Base-by-base conservation (phyloP, 2,329 filamentous ascomycete species). In the Tolypocladium amazonense region DNA sequence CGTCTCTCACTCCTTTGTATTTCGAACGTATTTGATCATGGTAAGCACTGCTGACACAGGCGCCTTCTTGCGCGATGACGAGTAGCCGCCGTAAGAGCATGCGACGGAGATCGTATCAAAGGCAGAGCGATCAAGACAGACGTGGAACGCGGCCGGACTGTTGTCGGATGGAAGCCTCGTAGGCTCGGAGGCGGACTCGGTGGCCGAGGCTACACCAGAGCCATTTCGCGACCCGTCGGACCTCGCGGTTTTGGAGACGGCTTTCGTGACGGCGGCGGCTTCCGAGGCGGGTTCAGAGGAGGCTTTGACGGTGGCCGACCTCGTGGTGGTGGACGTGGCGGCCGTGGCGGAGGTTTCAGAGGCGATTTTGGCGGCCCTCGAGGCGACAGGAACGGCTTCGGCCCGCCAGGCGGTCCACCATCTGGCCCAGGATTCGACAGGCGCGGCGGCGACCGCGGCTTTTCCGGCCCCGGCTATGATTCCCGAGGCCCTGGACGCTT, bases 61-160 rank as follows among this genome's bases (percentile, higher is more conserved):
- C 80, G 82, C 82, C 68, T 60, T 75, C 77, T 77, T 79, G 81
- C 78, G 81, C 79, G 78, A 75, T 76, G 74, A 72, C 75, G 75
- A 81, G 77, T 83, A 96, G 94, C 92, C 81, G 94, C 94, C 75
- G 87, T 97, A 80, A 96, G 87, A 69, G 76, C 80, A 67, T 86
- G 83, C 72, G 92, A 97, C 81, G 90, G 90, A 65, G 89, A 96
- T 70, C 87, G 88, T 67, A 96, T 99, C 77, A 95, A 92, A 73
- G 92, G 95, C 71, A 87, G 93, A 70, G 87, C 88, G 68, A 90
- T 97, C 69, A 86, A 96, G 71, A 92, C 97, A 69, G 94, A 99
- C 72, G 93, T 97, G 62, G 94, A 99, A 77, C 88, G 94, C 70
- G 94, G 94, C 66, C 88, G 94, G 67, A 97, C 94, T 38, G 91